Evolutionary conservation across 352 stramenopile genomes (phyloP), one percentile per base, ranked within the genome.

Genomic region (Phytophthora aleatoria): DNA sequence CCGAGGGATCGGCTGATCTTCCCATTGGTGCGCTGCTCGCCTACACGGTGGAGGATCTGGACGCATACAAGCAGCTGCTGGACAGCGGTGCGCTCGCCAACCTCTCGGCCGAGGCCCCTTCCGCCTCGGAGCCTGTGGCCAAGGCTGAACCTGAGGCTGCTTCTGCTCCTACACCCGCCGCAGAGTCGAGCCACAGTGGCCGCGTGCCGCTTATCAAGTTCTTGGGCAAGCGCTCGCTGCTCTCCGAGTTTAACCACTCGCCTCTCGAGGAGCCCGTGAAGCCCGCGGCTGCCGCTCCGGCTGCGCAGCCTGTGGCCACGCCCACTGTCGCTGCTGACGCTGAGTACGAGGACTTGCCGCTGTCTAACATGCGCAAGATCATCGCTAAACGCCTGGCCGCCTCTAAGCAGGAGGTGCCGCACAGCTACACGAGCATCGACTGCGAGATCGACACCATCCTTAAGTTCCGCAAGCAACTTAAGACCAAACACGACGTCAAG

Each of bases 361-460:
- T 96, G 33, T 96, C 81, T 57, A 97, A 98, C 77, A 99, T 99
- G 96, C 89, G 97, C 60, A 99, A 99, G 80, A 94, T 99, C 65
- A 99, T 99, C 67, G 96, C 97, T 28, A 97, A 97, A 69, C 94
- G 98, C 24, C 83, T 99, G 26, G 97, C 96, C 4, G 92, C 98
- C 71, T 98, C 92, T 57, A 99, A 99, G 85, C 77, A 89, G 36
- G 89, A 90, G 9, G 95, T 99, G 50, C 97, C 98, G 28, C 97
- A 99, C 81, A 95, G 97, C 74, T 99, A 99, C 76, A 85, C 88
- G 51, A 97, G 92, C 59, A 96, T 98, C 20, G 94, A 98, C 76
- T 98, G 97, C 61, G 88, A 98, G 74, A 91, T 99, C 59, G 97
- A 97, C 77, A 72, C 31, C 58, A 85, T 97, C 52, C 83, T 95